Evolutionary conservation across 2,329 filamentous ascomycete species (phyloP).

Genomic region (Sporothrix sp.): DNA sequence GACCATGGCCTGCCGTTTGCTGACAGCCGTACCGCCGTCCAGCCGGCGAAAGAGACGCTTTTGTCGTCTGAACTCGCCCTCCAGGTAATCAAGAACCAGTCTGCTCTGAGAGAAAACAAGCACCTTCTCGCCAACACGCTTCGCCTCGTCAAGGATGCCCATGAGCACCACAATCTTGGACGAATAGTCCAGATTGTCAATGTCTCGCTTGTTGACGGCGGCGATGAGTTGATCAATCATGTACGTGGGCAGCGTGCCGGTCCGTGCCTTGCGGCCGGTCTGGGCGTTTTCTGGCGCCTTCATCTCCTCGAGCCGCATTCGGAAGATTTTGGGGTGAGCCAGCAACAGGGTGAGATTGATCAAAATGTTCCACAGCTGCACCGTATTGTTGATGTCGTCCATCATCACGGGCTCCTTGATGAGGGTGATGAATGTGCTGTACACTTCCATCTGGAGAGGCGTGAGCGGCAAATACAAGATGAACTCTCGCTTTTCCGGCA

Average conservation of each 20-base stretch:
- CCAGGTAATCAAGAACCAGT: constrained; percentile 59
- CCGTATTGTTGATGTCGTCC: constrained; percentile 10
- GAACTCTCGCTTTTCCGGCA: constrained; percentile 74
- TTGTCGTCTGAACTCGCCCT: constrained; percentile 41
- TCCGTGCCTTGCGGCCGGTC: background rate
- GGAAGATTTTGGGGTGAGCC: constrained; percentile 42
- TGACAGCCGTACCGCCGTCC: constrained; percentile 53
- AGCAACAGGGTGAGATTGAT: constrained; percentile 38
- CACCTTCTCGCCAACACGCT: constrained; percentile 56
- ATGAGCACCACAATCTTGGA: constrained; percentile 60
- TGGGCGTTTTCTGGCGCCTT: constrained; percentile 9
- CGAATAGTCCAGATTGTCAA: constrained; percentile 45
- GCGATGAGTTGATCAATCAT: constrained; percentile 25
- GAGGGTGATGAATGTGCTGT: constrained; percentile 37
- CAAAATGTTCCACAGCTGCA: constrained; percentile 29
- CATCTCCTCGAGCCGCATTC: constrained; percentile 25
- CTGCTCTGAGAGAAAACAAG: constrained; percentile 73
- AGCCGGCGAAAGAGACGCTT: constrained; percentile 47
- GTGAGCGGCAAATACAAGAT: constrained; percentile 66
- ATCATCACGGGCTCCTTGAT: constrained; percentile 2
- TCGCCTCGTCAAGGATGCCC: constrained; percentile 58
- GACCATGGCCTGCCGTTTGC: constrained; percentile 49
- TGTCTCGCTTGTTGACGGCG: constrained; percentile 30
- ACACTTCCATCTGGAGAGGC: constrained; percentile 51
- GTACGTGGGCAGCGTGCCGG: constrained; percentile 21